These are phyloP conservation scores for Chenopodium quinoa DNA, from an alignment of 148 eudicot species.

Conservation along the genomic window DNA sequence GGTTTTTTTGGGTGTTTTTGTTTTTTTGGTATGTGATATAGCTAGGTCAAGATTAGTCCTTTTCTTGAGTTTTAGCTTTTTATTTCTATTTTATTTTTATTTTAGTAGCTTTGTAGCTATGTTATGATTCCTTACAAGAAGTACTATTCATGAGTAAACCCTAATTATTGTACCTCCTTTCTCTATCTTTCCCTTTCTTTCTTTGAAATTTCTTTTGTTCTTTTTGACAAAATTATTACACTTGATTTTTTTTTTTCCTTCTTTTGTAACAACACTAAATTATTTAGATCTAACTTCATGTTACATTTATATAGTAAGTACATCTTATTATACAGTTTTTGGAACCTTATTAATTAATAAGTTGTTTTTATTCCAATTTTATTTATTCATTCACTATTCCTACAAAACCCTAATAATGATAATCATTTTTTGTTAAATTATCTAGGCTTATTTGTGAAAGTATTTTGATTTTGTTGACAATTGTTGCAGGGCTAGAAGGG, in stretches of 20 bases:
- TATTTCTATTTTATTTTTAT: not conserved
- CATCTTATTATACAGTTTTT: not conserved
- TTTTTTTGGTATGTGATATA: not conserved
- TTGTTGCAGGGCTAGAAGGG: conserved; percentile 36
- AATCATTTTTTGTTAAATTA: not conserved
- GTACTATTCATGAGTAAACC: conserved; percentile 33
- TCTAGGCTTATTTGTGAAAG: not conserved
- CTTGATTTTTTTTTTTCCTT: not conserved
- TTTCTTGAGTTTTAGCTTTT: conserved; percentile 2
- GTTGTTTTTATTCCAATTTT: not conserved
- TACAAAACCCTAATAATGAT: conserved; percentile 27
- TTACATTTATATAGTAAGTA: not conserved
- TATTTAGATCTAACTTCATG: conserved; percentile 21
- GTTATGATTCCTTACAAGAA: not conserved
- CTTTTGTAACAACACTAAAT: conserved; percentile 12
- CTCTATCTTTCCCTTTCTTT: conserved; percentile 1
- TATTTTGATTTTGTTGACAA: not conserved
- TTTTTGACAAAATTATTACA: not conserved
- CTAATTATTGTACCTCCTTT: conserved; percentile 31
- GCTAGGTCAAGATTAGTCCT: not conserved
- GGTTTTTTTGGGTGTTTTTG: not conserved
- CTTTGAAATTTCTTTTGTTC: not conserved
- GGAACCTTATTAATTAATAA: not conserved
- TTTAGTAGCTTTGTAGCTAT: conserved; percentile 10
- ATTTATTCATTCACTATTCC: conserved; percentile 4